Conservation (phyloP, 1,284 basidiomycete species). For the Irpex rosettiformis region DNA sequence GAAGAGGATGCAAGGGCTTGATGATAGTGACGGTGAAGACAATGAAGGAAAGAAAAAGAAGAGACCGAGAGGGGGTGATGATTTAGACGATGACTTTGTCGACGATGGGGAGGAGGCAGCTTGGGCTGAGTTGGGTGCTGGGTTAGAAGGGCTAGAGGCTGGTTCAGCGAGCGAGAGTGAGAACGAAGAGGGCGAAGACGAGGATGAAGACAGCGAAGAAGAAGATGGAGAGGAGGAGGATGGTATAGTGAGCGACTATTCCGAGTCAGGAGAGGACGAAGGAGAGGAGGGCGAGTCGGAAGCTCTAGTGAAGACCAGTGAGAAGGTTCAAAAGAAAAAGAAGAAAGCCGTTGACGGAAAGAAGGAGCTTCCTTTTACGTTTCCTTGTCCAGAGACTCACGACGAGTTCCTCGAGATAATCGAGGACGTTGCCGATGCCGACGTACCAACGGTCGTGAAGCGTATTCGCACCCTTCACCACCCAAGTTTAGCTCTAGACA, state of each 20-base stretch:
- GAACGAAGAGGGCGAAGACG: constrained; percentile 23
- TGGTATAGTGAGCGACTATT: constrained; percentile 18
- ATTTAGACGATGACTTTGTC: constrained; percentile 89
- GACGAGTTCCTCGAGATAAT: constrained; percentile 87
- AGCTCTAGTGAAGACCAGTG: constrained; percentile 22
- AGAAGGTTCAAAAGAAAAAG: constrained; percentile 15
- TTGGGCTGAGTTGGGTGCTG: constrained; percentile 46
- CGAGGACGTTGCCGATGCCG: constrained; percentile 62
- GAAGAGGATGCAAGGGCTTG: constrained; percentile 86
- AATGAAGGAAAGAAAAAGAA: constrained; percentile 38
- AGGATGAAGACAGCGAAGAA: constrained; percentile 24
- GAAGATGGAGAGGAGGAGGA: constrained; percentile 28
- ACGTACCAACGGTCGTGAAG: constrained; percentile 83
- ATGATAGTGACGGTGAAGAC: constrained; percentile 60
- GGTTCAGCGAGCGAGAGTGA: constrained; percentile 29
- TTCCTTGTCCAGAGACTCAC: constrained; percentile 84
- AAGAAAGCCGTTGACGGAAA: constrained; percentile 14
- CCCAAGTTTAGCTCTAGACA: constrained; percentile 85
- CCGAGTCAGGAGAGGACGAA: constrained; percentile 28
- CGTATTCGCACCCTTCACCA: constrained; percentile 92
- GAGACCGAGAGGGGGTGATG: constrained; percentile 68
- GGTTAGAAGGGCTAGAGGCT: constrained; percentile 33
- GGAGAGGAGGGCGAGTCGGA: constrained; percentile 43
- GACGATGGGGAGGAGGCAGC: constrained; percentile 43
- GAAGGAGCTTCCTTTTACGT: constrained; percentile 87